Percentiles rank a stretch among this genome's conserved stretches.
Conservation (phyloP, 805 yeast species). For the Peterozyma xylosa region DNA sequence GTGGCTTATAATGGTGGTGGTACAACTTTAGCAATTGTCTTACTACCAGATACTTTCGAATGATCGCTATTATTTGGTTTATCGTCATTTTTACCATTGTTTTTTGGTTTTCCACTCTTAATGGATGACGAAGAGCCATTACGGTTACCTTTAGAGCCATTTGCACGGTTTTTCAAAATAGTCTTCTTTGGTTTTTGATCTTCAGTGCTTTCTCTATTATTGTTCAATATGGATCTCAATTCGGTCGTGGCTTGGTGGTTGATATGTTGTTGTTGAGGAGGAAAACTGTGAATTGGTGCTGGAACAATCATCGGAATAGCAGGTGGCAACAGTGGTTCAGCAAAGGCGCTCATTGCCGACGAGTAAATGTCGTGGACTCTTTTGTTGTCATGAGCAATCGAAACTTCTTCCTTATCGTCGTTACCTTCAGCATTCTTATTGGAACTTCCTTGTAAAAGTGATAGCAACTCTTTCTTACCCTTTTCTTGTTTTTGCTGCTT, state of each 20-base stretch:
- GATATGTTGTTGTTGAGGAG: conserved; percentile 4
- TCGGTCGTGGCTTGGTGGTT: conserved; percentile 1
- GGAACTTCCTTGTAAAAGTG: conserved; percentile 27
- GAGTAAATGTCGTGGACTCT: conserved; percentile 21
- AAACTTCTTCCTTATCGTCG: conserved; percentile 8
- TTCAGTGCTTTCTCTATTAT: background rate
- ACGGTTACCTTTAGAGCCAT: too few relatives aligned
- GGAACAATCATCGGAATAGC: conserved; percentile 1
- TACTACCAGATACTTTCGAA: background rate
- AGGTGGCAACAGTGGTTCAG: conserved; percentile 1
- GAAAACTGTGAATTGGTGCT: conserved; percentile 9
- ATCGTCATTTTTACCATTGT: too few relatives aligned
- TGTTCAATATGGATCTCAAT: conserved; percentile 1
- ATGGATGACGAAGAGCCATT: too few relatives aligned
- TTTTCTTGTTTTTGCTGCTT: conserved; percentile 21
- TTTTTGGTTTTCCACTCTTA: too few relatives aligned
- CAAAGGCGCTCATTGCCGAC: conserved; percentile 18
- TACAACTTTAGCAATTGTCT: conserved; percentile 1
- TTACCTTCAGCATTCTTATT: conserved; percentile 13
- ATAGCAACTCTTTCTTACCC: conserved; percentile 34
- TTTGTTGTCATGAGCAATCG: conserved; percentile 7
- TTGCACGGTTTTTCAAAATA: background rate
- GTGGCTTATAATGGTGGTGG: conserved; percentile 2
- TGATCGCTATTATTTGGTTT: too few relatives aligned
- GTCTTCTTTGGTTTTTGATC: background rate